Percentiles rank a stretch among this genome's conserved stretches.
Conservation (phyloP, 805 yeast species). For the Ogataea nitratoaversa region DNA sequence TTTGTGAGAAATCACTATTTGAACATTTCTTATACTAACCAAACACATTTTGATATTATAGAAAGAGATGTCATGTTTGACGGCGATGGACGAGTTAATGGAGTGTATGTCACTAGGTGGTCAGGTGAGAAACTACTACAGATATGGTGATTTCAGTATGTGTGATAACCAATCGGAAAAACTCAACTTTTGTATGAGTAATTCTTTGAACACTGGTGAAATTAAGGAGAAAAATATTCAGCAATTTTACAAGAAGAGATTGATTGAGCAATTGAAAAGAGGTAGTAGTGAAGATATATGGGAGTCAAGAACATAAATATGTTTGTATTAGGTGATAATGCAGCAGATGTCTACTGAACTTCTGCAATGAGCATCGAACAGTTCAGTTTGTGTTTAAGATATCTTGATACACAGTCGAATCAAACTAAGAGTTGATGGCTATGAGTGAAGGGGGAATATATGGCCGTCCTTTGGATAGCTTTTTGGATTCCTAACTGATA, state of each 20-base stretch:
- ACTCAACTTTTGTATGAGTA: conserved; percentile 73
- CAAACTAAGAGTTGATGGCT: too few species aligned
- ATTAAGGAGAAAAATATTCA: conserved; percentile 50
- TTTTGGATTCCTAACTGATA: too few species aligned
- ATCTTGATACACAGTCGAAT: too few species aligned
- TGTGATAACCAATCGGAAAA: conserved; percentile 71
- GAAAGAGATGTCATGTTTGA: conserved; percentile 59
- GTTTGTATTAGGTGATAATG: too few species aligned
- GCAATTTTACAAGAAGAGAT: conserved; percentile 61
- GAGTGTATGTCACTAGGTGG: conserved; percentile 91
- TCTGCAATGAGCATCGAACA: too few species aligned
- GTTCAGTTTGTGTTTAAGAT: too few species aligned
- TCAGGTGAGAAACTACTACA: conserved; percentile 75
- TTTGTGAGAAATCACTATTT: too few species aligned
- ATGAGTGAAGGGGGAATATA: too few species aligned
- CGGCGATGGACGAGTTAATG: conserved; percentile 82
- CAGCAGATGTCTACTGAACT: too few species aligned
- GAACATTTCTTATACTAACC: conserved; percentile 4
- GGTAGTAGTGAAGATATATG: conserved; percentile 88
- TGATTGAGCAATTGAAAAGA: conserved; percentile 53
- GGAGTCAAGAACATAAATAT: conserved; percentile 38
- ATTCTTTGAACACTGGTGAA: conserved; percentile 52
- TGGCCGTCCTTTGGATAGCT: too few species aligned
- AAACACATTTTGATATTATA: conserved; percentile 5
- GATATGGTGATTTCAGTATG: conserved; percentile 72